phyloP scores from a whole-genome alignment of 345 rosid species.

The Hypericum perforatum region DNA sequence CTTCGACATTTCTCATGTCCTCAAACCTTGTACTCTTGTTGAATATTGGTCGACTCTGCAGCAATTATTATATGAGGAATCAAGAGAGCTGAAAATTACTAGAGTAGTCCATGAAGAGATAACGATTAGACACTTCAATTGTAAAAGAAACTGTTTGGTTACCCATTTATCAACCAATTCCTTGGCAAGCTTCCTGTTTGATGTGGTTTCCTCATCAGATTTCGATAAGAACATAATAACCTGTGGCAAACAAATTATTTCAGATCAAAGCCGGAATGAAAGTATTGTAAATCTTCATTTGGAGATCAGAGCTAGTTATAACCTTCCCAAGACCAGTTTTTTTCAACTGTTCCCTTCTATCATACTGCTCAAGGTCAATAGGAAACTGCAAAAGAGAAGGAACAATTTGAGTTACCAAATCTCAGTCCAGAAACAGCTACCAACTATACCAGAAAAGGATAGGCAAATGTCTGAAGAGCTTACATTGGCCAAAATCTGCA shows the following conservation, averaged over 20 bases:
- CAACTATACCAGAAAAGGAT: conserved; percentile 2
- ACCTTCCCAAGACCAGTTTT: conserved; percentile 97
- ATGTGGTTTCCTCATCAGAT: conserved; percentile 90
- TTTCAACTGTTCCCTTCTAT: conserved; percentile 86
- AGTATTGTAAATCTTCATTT: background rate
- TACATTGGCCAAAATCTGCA: conserved; percentile 78
- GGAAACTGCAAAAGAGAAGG: conserved; percentile 39
- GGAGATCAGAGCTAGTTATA: conserved; percentile 1
- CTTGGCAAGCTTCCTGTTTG: conserved; percentile 88
- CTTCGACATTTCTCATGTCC: conserved; percentile 75
- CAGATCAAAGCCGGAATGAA: no score
- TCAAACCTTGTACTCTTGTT: conserved; percentile 98
- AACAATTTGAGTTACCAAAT: conserved; percentile 12
- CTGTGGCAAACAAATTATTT: conserved; percentile 25
- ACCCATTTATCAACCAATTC: conserved; percentile 99
- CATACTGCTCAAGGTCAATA: conserved; percentile 87
- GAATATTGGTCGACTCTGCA: conserved; percentile 95
- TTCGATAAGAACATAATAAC: conserved; percentile 95
- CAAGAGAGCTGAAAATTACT: background rate
- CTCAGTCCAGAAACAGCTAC: conserved; percentile 5
- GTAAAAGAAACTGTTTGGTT: conserved; percentile 12
- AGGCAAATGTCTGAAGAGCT: background rate
- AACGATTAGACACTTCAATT: background rate
- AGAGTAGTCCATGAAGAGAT: background rate
- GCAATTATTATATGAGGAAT: conserved; percentile 7